Conservation (phyloP, 371 early-diverging fungal species). For the Apophysomyces variabilis region DNA sequence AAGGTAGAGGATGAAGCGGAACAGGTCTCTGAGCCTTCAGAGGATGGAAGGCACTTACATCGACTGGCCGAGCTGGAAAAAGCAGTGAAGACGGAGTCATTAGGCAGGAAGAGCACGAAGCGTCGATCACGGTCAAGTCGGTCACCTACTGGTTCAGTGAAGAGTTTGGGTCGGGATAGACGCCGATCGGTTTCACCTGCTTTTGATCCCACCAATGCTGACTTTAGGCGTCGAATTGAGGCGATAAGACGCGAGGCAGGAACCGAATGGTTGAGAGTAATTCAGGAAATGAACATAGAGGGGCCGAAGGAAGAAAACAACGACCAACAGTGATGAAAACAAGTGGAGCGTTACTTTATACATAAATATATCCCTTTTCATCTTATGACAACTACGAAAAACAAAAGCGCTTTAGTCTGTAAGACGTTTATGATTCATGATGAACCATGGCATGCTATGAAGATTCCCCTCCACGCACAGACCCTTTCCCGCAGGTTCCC, state of each 20-base stretch:
- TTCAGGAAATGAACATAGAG: slow-evolving; percentile 60
- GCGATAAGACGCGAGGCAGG: slow-evolving; percentile 69
- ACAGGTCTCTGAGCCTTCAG: slow-evolving; percentile 12
- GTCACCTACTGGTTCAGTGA: slow-evolving; percentile 21
- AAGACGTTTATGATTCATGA: not conserved
- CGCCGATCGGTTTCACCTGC: slow-evolving; percentile 24
- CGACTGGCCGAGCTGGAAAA: slow-evolving; percentile 51
- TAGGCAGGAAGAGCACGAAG: slow-evolving; percentile 20
- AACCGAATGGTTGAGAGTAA: slow-evolving; percentile 64
- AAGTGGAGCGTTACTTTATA: not conserved
- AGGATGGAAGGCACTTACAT: slow-evolving; percentile 40
- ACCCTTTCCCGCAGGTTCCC: not conserved
- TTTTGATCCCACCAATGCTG: slow-evolving; percentile 32
- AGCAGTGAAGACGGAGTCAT: slow-evolving; percentile 30
- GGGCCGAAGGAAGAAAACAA: slow-evolving; percentile 10
- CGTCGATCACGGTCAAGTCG: slow-evolving; percentile 37
- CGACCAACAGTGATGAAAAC: not conserved
- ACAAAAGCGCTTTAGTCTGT: slow-evolving; percentile 1
- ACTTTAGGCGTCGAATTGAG: slow-evolving; percentile 58
- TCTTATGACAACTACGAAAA: slow-evolving; percentile 3
- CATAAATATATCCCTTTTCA: slow-evolving; percentile 3
- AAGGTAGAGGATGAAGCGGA: slow-evolving; percentile 17
- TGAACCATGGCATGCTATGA: not conserved
- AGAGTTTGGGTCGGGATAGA: slow-evolving; percentile 17
- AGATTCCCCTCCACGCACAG: not conserved